Evolutionary conservation across 2,329 filamentous ascomycete species (phyloP).

Genomic region (Ophiostoma australiae): DNA sequence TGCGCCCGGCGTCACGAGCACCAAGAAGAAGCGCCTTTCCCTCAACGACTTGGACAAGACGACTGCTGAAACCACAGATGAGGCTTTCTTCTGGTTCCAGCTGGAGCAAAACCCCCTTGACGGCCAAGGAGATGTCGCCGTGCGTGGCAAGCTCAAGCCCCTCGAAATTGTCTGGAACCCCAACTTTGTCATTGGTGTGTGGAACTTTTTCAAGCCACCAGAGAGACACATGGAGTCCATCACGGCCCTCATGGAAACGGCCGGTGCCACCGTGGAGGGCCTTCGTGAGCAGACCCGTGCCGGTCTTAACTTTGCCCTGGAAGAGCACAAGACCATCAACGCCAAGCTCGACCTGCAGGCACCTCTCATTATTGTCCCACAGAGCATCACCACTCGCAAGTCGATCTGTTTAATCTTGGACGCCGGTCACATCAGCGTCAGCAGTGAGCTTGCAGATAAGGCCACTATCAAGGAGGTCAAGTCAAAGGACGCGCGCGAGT

Average conservation of each 20-base stretch:
- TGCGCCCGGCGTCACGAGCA: slow-evolving; percentile 47
- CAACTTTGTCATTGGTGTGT: slow-evolving; percentile 82
- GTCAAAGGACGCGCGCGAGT: slow-evolving; percentile 79
- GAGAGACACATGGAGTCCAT: slow-evolving; percentile 99
- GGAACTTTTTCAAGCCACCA: slow-evolving; percentile 92
- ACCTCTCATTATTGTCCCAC: slow-evolving; percentile 90
- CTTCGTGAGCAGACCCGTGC: slow-evolving; percentile 92
- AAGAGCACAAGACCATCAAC: slow-evolving; percentile 97
- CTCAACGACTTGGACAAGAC: slow-evolving; percentile 49
- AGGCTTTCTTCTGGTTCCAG: slow-evolving; percentile 83
- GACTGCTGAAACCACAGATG: slow-evolving; percentile 47
- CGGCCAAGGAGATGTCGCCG: slow-evolving; percentile 80
- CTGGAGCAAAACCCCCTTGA: slow-evolving; percentile 95
- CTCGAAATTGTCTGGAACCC: slow-evolving; percentile 98
- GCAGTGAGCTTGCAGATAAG: slow-evolving; percentile 88
- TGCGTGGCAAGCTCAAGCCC: slow-evolving; percentile 87
- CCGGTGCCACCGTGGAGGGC: slow-evolving; percentile 91
- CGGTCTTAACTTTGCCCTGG: slow-evolving; percentile 89
- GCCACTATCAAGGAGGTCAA: slow-evolving; percentile 86
- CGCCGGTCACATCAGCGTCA: slow-evolving; percentile 91
- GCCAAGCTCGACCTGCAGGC: slow-evolving; percentile 93
- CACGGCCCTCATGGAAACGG: slow-evolving; percentile 87
- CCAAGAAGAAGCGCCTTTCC: slow-evolving; percentile 44
- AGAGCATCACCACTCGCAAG: slow-evolving; percentile 76
- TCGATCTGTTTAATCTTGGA: slow-evolving; percentile 91